These are phyloP conservation scores for Escallonia herrerae DNA, from an alignment of 129 eudicot genomes.

Conservation along the genomic window DNA sequence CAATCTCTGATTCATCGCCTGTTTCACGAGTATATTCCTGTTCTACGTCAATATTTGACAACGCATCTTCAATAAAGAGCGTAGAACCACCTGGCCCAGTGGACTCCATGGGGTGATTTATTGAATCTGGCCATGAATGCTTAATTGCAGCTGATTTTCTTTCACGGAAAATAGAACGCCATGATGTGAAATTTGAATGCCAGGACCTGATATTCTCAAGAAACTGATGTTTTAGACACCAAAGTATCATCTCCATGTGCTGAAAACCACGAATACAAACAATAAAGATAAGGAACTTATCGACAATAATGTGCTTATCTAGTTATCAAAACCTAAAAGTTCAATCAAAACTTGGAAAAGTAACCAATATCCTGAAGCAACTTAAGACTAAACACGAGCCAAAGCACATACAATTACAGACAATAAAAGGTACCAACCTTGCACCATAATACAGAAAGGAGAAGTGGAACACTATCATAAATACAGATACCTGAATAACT, in stretches of 20 bases:
- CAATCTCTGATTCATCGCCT: slow-evolving; percentile 47
- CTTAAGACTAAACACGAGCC: no score
- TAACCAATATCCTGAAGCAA: no score
- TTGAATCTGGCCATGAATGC: slow-evolving; percentile 86
- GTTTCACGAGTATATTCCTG: slow-evolving; percentile 28
- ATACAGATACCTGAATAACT: no score
- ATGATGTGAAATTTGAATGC: slow-evolving; percentile 28
- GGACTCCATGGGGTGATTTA: slow-evolving; percentile 28
- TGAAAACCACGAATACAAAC: slow-evolving; percentile 21
- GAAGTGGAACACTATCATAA: no score
- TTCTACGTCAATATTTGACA: slow-evolving; percentile 70
- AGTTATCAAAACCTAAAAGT: no score
- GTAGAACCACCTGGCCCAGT: slow-evolving; percentile 27
- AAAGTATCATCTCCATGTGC: slow-evolving; percentile 90
- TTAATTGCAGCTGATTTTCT: slow-evolving; percentile 63
- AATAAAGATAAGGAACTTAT: neutral
- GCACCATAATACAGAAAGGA: no score
- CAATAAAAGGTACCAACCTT: no score
- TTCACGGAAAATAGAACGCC: slow-evolving; percentile 32
- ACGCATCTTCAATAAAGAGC: slow-evolving; percentile 89
- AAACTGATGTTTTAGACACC: slow-evolving; percentile 73
- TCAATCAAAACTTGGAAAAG: no score
- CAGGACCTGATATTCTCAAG: slow-evolving; percentile 52
- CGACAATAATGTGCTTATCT: neutral
- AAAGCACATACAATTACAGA: no score